Base-by-base conservation (phyloP, 2,329 filamentous ascomycete species). In the Colletotrichum navitas region DNA sequence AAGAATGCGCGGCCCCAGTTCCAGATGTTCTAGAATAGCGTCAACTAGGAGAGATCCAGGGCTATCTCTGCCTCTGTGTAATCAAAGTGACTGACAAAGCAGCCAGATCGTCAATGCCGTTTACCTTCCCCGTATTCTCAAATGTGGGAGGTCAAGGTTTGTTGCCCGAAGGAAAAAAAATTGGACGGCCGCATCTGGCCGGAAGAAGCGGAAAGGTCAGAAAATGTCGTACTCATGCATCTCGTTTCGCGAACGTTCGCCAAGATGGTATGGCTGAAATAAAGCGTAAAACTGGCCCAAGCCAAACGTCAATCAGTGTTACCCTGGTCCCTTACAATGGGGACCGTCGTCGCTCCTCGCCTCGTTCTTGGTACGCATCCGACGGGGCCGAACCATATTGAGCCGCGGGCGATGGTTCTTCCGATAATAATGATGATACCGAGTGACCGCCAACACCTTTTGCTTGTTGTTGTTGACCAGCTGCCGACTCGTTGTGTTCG, bases 351-450 rank as follows among this genome's bases (percentile, higher is more conserved):
- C 54, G 34, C 36, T 65, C 51, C 26, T 73, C 71, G 39, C 67
- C 49, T n/a, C 64, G 68, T 18, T 18, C 59, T 72, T 76, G 76
- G 41, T 76, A 76, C 26, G 76, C 39, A 24, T 36, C 45, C 45
- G 34, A 52, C 36, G 59, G 29, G 16, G 32, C 45, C 34, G 68
- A 60, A 47, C 54, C 26, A 32, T 65, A 63, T 32, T 65, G 72
- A 16, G 59, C 45, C 18, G 41, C 36, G 26, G 59, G 77, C 29
- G 78, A 79, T 26, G 80, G 79, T 51, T 84, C 80, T 41, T 83
- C 83, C 16, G 84, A 82, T 63, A 85, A 75, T 61, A 85, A 69
- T 7, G 84, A 85, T 29, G 83, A 85, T 59, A 85, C 83, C 18
- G 83, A 81, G 71, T 85, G 83, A 55, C 65, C 72, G 56, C 64